Evolutionary conservation across 2,329 filamentous ascomycete genomes (phyloP).

Genomic region (Thelonectria rubi): DNA sequence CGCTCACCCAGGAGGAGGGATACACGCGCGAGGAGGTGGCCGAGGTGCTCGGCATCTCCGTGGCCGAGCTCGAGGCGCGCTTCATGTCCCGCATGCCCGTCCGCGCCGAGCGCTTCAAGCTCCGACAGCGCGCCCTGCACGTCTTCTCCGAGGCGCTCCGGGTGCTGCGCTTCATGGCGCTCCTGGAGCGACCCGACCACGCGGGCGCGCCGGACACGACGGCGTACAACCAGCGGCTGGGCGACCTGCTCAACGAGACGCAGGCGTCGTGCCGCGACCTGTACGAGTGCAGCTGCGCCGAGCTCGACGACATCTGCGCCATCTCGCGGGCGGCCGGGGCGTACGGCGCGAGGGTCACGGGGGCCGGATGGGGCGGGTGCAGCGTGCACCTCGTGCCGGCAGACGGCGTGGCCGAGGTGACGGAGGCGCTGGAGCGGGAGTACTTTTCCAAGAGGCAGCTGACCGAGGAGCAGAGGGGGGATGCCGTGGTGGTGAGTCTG

Average conservation of each 20-base stretch:
- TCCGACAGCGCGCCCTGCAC: slow-evolving; percentile 87
- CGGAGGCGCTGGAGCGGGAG: slow-evolving; percentile 77
- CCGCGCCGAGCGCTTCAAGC: slow-evolving; percentile 84
- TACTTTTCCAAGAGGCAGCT: slow-evolving; percentile 79
- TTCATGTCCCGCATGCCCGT: slow-evolving; percentile 92
- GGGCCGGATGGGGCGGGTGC: slow-evolving; percentile 97
- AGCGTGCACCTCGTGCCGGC: slow-evolving; percentile 91
- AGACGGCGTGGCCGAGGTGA: slow-evolving; percentile 81
- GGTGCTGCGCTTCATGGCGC: slow-evolving; percentile 82
- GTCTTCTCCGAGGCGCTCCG: slow-evolving; percentile 90
- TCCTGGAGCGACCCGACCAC: slow-evolving; percentile 68
- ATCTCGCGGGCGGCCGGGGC: slow-evolving; percentile 82
- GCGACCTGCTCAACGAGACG: slow-evolving; percentile 86
- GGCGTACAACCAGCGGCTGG: slow-evolving; percentile 73
- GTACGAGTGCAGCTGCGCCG: slow-evolving; percentile 91
- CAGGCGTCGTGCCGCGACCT: slow-evolving; percentile 86
- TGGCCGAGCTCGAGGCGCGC: slow-evolving; percentile 75
- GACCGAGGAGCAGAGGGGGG: slow-evolving; percentile 75
- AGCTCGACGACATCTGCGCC: slow-evolving; percentile 87
- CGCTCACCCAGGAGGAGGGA: slow-evolving; percentile 80
- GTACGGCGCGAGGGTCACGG: slow-evolving; percentile 86
- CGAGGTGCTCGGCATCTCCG: slow-evolving; percentile 71
- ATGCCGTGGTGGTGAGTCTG: slow-evolving; percentile 88
- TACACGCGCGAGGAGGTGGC: slow-evolving; percentile 91
- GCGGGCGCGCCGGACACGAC: slow-evolving; percentile 60